These are phyloP conservation scores for Solanum chmielewskii DNA, from an alignment of 257 asterid species.

Conservation along the genomic window DNA sequence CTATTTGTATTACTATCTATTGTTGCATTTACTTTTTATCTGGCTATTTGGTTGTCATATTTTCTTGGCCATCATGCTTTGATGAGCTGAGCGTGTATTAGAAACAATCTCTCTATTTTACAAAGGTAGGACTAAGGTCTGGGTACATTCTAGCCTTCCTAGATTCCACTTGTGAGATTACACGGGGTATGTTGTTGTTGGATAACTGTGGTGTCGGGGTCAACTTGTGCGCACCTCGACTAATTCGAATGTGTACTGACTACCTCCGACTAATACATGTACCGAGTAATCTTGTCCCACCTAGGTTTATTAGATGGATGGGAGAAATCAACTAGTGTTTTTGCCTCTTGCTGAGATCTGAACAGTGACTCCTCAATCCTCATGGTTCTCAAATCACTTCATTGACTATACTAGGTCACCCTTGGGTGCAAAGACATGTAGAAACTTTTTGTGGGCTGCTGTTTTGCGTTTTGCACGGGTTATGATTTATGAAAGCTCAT, in stretches of 20 bases:
- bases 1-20: not conserved
- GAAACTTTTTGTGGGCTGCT: not conserved
- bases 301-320: not conserved
- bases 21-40: not conserved
- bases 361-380: not conserved
- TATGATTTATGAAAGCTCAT: not conserved
- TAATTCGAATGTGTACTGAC: not conserved
- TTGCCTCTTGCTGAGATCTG: not conserved
- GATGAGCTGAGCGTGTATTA: not conserved
- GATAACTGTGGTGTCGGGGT: not conserved
- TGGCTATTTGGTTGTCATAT: not conserved
- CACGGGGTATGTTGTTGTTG: not conserved
- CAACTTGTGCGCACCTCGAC: not conserved
- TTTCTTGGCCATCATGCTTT: not conserved
- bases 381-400: not conserved
- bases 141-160: not conserved
- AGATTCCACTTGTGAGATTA: not conserved
- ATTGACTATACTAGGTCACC: not conserved
- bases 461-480: not conserved
- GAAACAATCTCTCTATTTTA: not conserved
- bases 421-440: not conserved
- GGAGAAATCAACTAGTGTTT: not conserved
- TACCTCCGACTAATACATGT: not conserved
- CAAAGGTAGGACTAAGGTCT: not conserved
- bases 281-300: not conserved